A percentile compares a stretch with the other conserved stretches of the same genome.
phyloP scores from a whole-genome alignment of 148 eudicot genomes.

The Camellia lanceoleosa region DNA sequence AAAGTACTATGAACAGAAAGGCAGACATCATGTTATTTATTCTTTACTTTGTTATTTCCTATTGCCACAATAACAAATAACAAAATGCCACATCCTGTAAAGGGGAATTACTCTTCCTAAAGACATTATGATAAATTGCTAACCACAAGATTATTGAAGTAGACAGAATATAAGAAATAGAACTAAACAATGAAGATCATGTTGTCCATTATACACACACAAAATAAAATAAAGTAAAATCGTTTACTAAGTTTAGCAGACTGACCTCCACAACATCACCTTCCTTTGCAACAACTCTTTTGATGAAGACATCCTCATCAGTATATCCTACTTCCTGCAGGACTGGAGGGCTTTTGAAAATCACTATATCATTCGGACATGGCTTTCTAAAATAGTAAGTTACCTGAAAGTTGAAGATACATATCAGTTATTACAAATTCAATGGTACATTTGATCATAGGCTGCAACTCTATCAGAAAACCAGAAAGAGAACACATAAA shows the following conservation, averaged over 20 bases:
- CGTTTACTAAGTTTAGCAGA: background rate
- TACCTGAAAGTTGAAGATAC: conserved; percentile 49
- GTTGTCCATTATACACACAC: background rate
- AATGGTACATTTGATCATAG: conserved; percentile 12
- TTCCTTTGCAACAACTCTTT: conserved; percentile 84
- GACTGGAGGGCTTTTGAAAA: conserved; percentile 89
- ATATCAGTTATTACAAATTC: conserved; percentile 10
- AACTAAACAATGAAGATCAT: background rate
- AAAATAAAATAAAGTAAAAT: background rate
- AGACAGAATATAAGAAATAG: background rate
- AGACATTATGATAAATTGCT: background rate
- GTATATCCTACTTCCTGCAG: conserved; percentile 87
- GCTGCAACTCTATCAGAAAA: background rate
- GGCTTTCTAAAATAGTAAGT: conserved; percentile 87
- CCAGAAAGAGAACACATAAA: background rate
- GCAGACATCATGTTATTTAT: background rate
- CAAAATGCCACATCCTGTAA: background rate
- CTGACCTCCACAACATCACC: conserved; percentile 92
- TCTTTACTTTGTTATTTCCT: background rate
- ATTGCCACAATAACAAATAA: background rate
- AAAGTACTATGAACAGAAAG: background rate
- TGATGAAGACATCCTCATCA: conserved; percentile 89
- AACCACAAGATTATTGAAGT: background rate
- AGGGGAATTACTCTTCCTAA: background rate
- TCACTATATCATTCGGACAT: conserved; percentile 91